A percentile compares a stretch with the other conserved stretches of the same genome.
phyloP scores from a whole-genome alignment of 2,329 filamentous ascomycete genomes.

The Tolypocladium pustulatum region DNA sequence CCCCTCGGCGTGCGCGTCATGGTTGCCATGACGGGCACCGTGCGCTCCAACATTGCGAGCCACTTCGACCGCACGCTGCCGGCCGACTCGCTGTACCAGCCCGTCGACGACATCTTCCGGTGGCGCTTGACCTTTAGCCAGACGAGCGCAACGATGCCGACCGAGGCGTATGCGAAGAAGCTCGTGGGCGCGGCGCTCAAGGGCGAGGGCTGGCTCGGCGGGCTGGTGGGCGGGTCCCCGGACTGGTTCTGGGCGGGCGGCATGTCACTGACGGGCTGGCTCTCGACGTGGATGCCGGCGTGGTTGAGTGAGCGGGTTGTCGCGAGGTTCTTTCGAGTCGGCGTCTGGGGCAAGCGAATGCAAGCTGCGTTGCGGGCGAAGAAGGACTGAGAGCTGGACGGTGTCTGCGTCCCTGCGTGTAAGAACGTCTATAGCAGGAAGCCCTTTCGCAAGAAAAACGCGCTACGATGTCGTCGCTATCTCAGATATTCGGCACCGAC shows the following conservation, averaged over 20 bases:
- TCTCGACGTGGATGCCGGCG: not conserved
- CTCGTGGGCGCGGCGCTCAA: not conserved
- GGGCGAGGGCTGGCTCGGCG: not conserved
- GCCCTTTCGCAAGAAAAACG: not conserved
- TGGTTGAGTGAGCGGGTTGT: not conserved
- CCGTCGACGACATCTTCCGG: conserved; percentile 34
- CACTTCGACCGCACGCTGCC: conserved; percentile 31
- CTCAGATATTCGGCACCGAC: not conserved
- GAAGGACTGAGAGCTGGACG: not conserved
- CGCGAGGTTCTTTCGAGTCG: not conserved
- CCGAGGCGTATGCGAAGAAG: not conserved
- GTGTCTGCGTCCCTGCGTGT: not conserved
- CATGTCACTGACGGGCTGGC: not conserved
- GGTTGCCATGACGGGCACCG: conserved; percentile 44
- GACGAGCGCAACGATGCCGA: conserved; percentile 24
- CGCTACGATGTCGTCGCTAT: not conserved
- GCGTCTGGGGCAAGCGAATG: not conserved
- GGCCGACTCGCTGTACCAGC: conserved; percentile 33
- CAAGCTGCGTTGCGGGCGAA: not conserved
- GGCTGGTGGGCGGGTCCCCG: not conserved
- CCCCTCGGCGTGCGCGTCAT: conserved; percentile 47
- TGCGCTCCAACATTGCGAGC: conserved; percentile 37
- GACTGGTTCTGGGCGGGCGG: not conserved
- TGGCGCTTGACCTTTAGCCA: conserved; percentile 37
- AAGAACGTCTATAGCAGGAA: not conserved